These are phyloP conservation scores for Rhizophora mangle DNA, from an alignment of 345 rosid genomes.

Conservation along the genomic window DNA sequence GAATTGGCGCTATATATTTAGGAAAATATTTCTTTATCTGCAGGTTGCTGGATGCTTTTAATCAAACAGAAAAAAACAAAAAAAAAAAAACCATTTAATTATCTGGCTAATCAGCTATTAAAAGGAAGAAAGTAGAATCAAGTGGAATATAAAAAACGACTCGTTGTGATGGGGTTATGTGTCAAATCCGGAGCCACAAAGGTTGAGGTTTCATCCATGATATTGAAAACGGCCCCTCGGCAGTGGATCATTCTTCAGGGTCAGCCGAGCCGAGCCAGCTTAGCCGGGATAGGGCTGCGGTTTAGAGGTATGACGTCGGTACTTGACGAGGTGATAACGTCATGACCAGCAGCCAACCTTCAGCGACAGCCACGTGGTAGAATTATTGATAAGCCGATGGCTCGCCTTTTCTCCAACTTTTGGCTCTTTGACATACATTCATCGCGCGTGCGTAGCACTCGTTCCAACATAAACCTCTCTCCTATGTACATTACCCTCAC, in stretches of 20 bases:
- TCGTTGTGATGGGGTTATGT: background rate
- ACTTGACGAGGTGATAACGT: background rate
- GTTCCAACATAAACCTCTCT: no score
- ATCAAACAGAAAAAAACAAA: no score
- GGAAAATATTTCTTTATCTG: no score
- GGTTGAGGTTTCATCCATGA: background rate
- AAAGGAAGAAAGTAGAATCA: no score
- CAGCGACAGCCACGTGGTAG: slow-evolving; percentile 15
- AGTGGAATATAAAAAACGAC: background rate
- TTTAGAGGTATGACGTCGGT: background rate
- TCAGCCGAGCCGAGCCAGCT: background rate
- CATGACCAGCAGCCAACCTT: background rate
- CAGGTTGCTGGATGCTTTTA: no score
- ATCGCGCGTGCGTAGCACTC: background rate
- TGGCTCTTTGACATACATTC: background rate
- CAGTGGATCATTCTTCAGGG: background rate
- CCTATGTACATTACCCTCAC: no score
- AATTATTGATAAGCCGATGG: slow-evolving; percentile 10
- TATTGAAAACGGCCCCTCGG: background rate
- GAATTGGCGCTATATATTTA: no score
- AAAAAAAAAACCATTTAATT: no score
- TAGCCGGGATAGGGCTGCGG: background rate
- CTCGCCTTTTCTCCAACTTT: background rate
- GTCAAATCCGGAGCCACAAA: background rate
- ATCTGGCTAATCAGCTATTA: no score